phyloP scores from a whole-genome alignment of 208 protist genomes.

The Vickermania ingenoplastis region DNA sequence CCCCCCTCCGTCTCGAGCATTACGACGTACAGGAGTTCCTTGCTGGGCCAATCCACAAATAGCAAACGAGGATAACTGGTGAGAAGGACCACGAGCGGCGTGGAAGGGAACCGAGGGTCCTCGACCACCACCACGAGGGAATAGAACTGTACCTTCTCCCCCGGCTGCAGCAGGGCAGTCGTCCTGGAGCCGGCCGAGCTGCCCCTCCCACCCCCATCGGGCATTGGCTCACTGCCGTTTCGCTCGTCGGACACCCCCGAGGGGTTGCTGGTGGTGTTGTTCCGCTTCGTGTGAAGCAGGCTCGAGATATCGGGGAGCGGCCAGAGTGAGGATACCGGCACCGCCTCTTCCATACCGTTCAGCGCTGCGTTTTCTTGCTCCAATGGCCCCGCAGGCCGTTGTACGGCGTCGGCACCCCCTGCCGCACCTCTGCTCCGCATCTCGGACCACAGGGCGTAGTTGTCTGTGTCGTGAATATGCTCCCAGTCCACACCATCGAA shows the following conservation, averaged over 20 bases:
- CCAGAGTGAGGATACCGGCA: background rate
- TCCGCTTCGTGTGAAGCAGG: background rate
- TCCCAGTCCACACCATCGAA: conserved; percentile 71
- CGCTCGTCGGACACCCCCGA: background rate
- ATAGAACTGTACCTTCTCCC: conserved; percentile 50
- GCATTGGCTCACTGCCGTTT: background rate
- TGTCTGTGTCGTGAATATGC: conserved; percentile 25
- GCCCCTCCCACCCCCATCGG: background rate
- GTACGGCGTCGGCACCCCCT: no score
- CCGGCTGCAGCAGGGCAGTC: conserved; percentile 8
- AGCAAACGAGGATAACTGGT: background rate
- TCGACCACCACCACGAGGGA: conserved; percentile 18
- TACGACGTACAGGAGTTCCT: background rate
- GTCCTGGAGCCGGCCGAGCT: background rate
- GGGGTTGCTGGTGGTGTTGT: background rate
- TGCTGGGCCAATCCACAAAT: background rate
- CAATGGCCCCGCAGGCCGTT: conserved; percentile 28
- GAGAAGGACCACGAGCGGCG: background rate
- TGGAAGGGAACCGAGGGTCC: background rate
- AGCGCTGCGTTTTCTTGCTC: conserved; percentile 39
- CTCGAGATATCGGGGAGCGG: background rate
- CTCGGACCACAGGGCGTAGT: conserved; percentile 23
- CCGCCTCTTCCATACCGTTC: conserved; percentile 21
- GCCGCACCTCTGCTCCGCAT: no score
- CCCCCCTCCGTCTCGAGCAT: no score